Conservation (phyloP, 352 stramenopile genomes). For the Pythium diclinum region DNA sequence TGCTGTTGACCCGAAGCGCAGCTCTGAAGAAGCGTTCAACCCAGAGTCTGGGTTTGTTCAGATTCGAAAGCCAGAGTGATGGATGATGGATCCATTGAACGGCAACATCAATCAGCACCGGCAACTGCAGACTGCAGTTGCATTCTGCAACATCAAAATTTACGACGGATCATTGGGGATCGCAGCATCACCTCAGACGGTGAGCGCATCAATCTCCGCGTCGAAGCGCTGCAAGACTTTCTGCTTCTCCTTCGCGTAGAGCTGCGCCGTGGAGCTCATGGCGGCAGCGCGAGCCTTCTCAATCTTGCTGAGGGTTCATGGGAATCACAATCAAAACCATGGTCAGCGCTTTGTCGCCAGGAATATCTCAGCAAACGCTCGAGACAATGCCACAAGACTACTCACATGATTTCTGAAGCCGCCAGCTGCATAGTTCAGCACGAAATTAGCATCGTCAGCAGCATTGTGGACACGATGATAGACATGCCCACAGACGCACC, state of each 20-base stretch:
- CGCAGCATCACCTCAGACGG: constrained; percentile 1
- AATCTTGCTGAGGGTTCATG: constrained; percentile 16
- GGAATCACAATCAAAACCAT: constrained; percentile 10
- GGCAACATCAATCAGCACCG: constrained; percentile 1
- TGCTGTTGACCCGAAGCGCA: background rate
- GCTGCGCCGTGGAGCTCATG: constrained; percentile 24
- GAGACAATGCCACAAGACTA: constrained; percentile 1
- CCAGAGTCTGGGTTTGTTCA: background rate
- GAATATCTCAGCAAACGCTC: too few relatives aligned
- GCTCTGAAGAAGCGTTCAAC: background rate
- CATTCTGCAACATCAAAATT: background rate
- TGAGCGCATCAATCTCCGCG: constrained; percentile 22
- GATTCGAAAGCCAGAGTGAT: background rate
- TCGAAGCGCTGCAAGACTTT: constrained; percentile 27
- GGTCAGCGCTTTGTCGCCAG: background rate
- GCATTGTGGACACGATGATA: background rate
- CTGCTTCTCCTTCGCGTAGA: constrained; percentile 33
- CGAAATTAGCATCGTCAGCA: background rate
- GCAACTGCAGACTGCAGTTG: background rate
- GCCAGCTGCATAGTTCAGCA: constrained; percentile 22
- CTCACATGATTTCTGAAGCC: constrained; percentile 27
- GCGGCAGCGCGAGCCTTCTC: constrained; percentile 22
- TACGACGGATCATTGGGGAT: background rate
- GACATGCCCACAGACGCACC: constrained; percentile 18
- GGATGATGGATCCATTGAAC: background rate